Evolutionary conservation across 306 rosid species (phyloP).

Genomic region (Canavalia ensiformis): DNA sequence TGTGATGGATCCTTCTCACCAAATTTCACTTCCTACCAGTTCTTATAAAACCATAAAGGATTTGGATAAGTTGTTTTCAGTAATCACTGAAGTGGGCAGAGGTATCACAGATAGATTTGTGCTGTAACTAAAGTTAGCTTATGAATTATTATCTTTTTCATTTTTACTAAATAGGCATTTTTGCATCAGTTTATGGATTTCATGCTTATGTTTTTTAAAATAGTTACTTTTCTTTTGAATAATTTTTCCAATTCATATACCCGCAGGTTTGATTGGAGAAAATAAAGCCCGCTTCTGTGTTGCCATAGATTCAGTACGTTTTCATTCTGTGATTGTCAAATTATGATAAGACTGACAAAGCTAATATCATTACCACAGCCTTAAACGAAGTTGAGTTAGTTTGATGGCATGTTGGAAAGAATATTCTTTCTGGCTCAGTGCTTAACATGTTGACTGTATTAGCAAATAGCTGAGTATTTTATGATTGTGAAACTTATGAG

Average conservation of each 20-base stretch:
- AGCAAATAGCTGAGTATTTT: neutral
- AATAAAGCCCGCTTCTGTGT: constrained; percentile 66
- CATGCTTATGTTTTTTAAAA: neutral
- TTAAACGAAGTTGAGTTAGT: constrained; percentile 41
- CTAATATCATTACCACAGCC: constrained; percentile 20
- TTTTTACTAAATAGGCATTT: neutral
- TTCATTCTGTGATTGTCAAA: constrained; percentile 26
- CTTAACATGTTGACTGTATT: constrained; percentile 19
- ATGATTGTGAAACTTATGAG: constrained; percentile 32
- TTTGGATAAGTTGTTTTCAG: constrained; percentile 61
- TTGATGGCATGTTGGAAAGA: constrained; percentile 14
- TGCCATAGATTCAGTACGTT: constrained; percentile 83
- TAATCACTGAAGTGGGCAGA: constrained; percentile 68
- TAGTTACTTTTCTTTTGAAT: neutral
- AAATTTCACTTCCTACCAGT: constrained; percentile 53
- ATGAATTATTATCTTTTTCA: neutral
- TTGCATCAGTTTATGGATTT: constrained; percentile 3
- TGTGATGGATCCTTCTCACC: constrained; percentile 42
- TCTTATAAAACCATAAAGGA: constrained; percentile 73
- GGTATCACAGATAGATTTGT: constrained; percentile 58
- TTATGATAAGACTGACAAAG: neutral
- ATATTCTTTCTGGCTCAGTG: neutral
- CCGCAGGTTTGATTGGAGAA: constrained; percentile 75
- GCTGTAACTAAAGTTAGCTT: constrained; percentile 5
- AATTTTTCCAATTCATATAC: constrained; percentile 38